Conservation (phyloP, 73 alveolate genomes). For the Tetrahymena malaccensis region DNA sequence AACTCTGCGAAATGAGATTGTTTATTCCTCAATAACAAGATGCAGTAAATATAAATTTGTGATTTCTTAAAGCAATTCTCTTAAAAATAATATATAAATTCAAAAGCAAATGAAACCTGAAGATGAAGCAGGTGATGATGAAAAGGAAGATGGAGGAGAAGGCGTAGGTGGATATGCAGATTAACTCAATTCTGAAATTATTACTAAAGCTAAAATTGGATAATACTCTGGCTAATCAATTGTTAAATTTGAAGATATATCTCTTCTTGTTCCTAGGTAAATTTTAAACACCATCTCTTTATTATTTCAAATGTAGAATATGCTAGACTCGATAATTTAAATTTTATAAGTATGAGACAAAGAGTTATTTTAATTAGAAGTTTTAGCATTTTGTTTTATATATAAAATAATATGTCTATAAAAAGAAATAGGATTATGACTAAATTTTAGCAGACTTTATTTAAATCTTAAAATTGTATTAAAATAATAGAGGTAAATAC, state of each 20-base stretch:
- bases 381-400: not conserved
- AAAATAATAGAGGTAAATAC: slow-evolving; percentile 60
- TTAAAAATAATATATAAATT: not conserved
- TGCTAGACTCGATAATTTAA: too few species aligned
- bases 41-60: not conserved
- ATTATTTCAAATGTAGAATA: too few species aligned
- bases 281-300: not conserved
- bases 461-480: not conserved
- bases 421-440: not conserved
- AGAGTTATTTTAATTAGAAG: not conserved
- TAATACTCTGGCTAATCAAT: slow-evolving; percentile 67
- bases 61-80: not conserved
- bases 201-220: slow-evolving; percentile 80
- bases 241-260: slow-evolving; percentile 65
- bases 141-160: slow-evolving; percentile 51
- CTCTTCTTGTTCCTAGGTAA: slow-evolving; percentile 74
- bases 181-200: slow-evolving; percentile 59
- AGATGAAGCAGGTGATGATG: slow-evolving; percentile 41
- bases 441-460: not conserved
- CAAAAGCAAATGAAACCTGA: not conserved
- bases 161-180: slow-evolving; percentile 64
- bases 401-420: not conserved
- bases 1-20: not conserved
- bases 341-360: too few species aligned
- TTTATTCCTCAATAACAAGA: not conserved